These are phyloP conservation scores for Lumnitzera littorea DNA, from an alignment of 345 rosid genomes.

Conservation along the genomic window DNA sequence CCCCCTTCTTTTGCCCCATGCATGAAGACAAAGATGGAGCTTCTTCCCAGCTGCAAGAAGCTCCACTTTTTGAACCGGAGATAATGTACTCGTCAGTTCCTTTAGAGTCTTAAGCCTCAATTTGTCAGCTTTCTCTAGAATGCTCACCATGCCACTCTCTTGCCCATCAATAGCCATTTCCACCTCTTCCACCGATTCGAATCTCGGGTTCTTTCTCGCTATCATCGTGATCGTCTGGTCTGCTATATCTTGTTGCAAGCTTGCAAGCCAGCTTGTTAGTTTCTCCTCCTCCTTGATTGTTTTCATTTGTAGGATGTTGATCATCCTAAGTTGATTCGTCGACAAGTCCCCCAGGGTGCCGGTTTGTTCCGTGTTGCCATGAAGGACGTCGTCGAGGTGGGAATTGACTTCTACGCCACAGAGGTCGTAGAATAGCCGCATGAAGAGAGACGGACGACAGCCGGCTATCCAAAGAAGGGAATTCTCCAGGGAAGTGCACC, in stretches of 20 bases:
- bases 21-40: no score
- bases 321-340: conserved; percentile 13
- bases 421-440: conserved; percentile 26
- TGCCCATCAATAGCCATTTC: no score
- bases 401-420: conserved; percentile 23
- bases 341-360: conserved; percentile 20
- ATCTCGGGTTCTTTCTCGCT: conserved; percentile 3
- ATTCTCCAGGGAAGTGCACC: conserved; percentile 37
- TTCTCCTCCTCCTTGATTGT: conserved; percentile 28
- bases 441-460: conserved; percentile 35
- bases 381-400: conserved; percentile 11
- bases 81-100: no score
- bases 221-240: conserved; percentile 28
- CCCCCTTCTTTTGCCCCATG: no score
- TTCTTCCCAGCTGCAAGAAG: no score
- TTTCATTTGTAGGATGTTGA: conserved; percentile 25
- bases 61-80: no score
- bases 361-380: background rate
- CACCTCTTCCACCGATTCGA: background rate
- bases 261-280: conserved; percentile 16
- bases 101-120: no score
- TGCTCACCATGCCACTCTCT: no score
- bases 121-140: no score
- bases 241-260: conserved; percentile 36
- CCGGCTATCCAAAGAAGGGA: conserved; percentile 39